These are phyloP conservation scores for Pseudocercospora musae DNA, from an alignment of 2,329 filamentous ascomycete genomes.

Conservation along the genomic window DNA sequence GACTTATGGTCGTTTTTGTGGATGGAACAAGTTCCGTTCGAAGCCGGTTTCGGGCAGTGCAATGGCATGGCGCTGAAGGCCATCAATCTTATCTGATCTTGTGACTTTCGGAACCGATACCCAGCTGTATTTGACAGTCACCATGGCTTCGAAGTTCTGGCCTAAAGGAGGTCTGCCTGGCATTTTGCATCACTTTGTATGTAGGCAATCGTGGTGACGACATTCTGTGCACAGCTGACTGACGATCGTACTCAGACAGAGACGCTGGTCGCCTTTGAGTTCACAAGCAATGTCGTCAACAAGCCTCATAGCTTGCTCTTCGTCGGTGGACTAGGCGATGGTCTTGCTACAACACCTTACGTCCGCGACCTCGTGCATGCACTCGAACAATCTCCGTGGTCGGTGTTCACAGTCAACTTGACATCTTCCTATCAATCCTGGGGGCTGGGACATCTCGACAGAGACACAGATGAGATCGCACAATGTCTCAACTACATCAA, in stretches of 20 bases:
- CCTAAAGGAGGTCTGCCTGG: constrained; percentile 27
- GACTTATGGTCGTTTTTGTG: neutral
- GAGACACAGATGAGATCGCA: constrained; percentile 39
- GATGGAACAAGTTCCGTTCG: neutral
- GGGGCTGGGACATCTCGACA: constrained; percentile 39
- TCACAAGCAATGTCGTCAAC: constrained; percentile 30
- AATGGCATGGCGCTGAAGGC: neutral
- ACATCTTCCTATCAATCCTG: constrained; percentile 33
- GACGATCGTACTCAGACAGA: constrained; percentile 34
- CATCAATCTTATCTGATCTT: neutral
- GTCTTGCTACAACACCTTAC: constrained; percentile 28
- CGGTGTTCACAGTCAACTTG: constrained; percentile 24
- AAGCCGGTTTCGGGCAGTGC: neutral
- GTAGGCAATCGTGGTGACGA: constrained; percentile 5
- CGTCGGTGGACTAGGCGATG: constrained; percentile 29
- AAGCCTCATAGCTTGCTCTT: constrained; percentile 31
- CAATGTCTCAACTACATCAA: constrained; percentile 29
- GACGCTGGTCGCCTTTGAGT: constrained; percentile 41
- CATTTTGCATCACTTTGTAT: constrained; percentile 31
- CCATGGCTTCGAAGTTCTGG: constrained; percentile 31
- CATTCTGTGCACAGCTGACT: neutral
- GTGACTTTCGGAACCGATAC: neutral
- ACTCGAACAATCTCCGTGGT: constrained; percentile 22
- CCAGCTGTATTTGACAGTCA: neutral
- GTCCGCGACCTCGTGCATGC: constrained; percentile 24